Evolutionary conservation across 2,329 filamentous ascomycete species (phyloP), one percentile per base, ranked within the genome.

Genomic region (Pseudogymnoascus sp.): DNA sequence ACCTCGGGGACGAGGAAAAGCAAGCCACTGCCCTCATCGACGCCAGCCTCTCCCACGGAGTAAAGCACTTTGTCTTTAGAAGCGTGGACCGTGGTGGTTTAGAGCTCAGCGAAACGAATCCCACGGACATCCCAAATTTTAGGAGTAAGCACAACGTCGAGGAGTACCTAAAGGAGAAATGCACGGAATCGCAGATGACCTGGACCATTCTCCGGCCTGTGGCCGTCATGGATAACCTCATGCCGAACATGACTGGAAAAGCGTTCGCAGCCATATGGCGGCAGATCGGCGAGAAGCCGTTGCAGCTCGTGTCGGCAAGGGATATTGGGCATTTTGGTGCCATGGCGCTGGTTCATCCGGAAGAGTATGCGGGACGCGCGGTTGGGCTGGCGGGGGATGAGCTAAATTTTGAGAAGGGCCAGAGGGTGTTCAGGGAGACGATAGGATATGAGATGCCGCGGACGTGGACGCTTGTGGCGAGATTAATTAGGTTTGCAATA

Each of bases 1-100:
- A 67, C 70, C 61, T 54, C 41, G 77, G 75, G 8, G 70, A 70
- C 62, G 83, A 86, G 73, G 77, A 82, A 67, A 64, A 68, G 6
- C 85, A 89, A 72, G 86, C 85, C 62, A 85, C 80, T 43, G 78
- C 75, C 0, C 75, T 90, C 6, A 77, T 88, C 63, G 82, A 87
- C 65, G 82, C 79, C n/a, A 78, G 83, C 2, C 71, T 88, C 64
- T 78, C 80, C 25, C 73, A 81, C 25, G 78, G 79, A 11, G 82
- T 89, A 41, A 76, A 79, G 65, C 81, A 85, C 70, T 86, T 89
- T 68, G 80, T 90, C 51, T 89, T 88, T 75, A 82, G 79, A 31
- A 84, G 80, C 62, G 84, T 88, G 25, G 87, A 89, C 67, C 83
- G 87, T 41, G 84, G 85, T 48, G 85, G 85, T 54, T 74, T 76